Evolutionary conservation across 805 yeast species (phyloP).

Genomic region (Kluyveromyces siamensis): DNA sequence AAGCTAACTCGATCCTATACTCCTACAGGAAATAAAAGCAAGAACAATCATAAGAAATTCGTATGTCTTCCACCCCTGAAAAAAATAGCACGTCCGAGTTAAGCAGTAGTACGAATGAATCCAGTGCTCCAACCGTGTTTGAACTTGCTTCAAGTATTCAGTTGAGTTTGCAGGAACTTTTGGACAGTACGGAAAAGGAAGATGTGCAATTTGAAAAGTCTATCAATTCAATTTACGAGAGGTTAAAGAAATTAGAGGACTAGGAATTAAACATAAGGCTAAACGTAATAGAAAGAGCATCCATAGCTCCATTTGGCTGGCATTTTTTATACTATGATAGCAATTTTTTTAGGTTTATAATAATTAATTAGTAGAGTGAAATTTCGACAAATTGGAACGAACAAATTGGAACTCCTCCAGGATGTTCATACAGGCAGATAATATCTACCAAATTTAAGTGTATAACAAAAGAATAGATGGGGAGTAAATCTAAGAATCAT

Average conservation of each 20-base stretch:
- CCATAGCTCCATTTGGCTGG: background rate
- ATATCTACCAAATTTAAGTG: background rate
- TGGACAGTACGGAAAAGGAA: conserved; percentile 10
- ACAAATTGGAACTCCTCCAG: too few relatives aligned
- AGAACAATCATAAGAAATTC: background rate
- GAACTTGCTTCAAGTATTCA: conserved; percentile 24
- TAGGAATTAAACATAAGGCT: background rate
- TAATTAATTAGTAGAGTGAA: background rate
- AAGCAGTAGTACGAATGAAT: background rate
- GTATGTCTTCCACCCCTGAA: background rate
- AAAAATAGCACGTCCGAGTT: background rate
- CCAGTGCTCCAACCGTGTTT: conserved; percentile 17
- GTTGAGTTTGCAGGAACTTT: conserved; percentile 13
- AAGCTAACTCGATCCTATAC: too few relatives aligned
- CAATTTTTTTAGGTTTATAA: background rate
- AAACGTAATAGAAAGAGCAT: background rate
- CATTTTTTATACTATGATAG: background rate
- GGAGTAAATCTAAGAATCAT: conserved; percentile 1
- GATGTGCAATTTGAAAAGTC: conserved; percentile 16
- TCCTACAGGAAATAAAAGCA: too few relatives aligned
- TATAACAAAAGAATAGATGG: background rate
- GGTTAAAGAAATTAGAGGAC: conserved; percentile 10
- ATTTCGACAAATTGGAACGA: background rate
- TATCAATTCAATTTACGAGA: conserved; percentile 14
- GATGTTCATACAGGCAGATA: too few relatives aligned